Conservation (phyloP, 495 filamentous ascomycete genomes). For the Barbatosphaeria neglecta region DNA sequence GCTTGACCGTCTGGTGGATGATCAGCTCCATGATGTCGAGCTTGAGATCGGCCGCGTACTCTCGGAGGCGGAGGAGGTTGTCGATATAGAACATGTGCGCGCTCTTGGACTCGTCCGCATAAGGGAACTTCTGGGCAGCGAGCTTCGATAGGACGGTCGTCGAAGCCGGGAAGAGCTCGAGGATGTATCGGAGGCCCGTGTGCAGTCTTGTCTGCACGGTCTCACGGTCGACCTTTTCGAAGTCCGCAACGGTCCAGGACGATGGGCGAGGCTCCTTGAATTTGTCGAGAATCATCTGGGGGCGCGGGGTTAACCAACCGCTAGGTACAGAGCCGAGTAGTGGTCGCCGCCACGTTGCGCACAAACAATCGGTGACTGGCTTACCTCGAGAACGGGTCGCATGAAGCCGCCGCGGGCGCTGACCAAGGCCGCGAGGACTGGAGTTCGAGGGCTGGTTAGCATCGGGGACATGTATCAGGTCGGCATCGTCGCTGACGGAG, state of each 20-base stretch:
- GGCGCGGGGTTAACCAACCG: slow-evolving; percentile 39
- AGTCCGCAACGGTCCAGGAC: slow-evolving; percentile 47
- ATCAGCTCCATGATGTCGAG: slow-evolving; percentile 74
- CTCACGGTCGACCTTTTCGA: slow-evolving; percentile 42
- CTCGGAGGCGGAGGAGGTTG: slow-evolving; percentile 62
- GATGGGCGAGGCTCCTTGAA: slow-evolving; percentile 44
- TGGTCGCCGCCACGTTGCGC: not conserved
- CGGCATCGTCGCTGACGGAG: not conserved
- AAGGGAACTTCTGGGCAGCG: slow-evolving; percentile 58
- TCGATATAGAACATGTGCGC: slow-evolving; percentile 64
- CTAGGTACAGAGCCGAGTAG: slow-evolving; percentile 24
- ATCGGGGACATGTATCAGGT: too few relatives aligned
- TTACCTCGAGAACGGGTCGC: not conserved
- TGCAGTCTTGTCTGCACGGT: slow-evolving; percentile 61
- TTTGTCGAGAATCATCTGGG: slow-evolving; percentile 60
- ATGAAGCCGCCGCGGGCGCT: slow-evolving; percentile 51
- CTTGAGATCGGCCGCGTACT: slow-evolving; percentile 69
- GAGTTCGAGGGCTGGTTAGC: not conserved
- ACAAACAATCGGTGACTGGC: not conserved
- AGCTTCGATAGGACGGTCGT: slow-evolving; percentile 51
- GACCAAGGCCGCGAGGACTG: slow-evolving; percentile 60
- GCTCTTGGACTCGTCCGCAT: slow-evolving; percentile 56
- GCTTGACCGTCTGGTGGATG: slow-evolving; percentile 73
- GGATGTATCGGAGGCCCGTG: slow-evolving; percentile 59
- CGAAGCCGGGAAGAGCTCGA: slow-evolving; percentile 67